Evolutionary conservation across 768 basidiomycete species (phyloP).

Genomic region (Amanita rubescens): DNA sequence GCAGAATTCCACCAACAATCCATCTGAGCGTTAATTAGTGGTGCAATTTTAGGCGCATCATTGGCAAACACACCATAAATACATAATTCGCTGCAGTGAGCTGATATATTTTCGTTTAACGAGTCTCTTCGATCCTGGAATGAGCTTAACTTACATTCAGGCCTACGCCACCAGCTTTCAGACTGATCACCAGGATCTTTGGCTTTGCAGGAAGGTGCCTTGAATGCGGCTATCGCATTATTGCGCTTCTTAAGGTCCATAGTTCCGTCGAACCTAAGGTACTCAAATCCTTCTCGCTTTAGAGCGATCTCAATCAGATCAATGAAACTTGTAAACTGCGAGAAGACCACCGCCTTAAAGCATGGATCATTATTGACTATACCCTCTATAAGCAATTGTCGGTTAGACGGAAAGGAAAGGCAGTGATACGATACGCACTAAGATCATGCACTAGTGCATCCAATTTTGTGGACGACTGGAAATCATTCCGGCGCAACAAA

Average conservation of each 20-base stretch:
- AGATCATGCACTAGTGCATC: constrained; percentile 74
- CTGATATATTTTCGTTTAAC: constrained; percentile 24
- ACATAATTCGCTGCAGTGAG: constrained; percentile 79
- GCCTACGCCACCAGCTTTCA: constrained; percentile 92
- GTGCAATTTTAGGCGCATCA: background rate
- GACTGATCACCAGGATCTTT: constrained; percentile 68
- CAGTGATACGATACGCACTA: constrained; percentile 29
- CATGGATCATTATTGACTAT: constrained; percentile 64
- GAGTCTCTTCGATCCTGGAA: background rate
- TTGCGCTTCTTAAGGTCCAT: constrained; percentile 83
- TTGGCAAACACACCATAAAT: constrained; percentile 55
- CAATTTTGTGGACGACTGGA: constrained; percentile 86
- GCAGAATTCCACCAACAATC: constrained; percentile 93
- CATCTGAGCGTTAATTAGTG: constrained; percentile 45
- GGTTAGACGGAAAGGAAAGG: background rate
- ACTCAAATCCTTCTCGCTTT: constrained; percentile 59
- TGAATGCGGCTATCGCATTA: constrained; percentile 73
- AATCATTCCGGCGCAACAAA: constrained; percentile 74
- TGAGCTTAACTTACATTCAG: constrained; percentile 51
- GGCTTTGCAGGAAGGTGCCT: constrained; percentile 57
- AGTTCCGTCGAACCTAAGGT: constrained; percentile 84
- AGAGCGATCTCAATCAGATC: constrained; percentile 71
- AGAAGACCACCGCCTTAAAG: constrained; percentile 84
- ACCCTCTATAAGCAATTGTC: constrained; percentile 32
- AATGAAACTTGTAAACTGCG: constrained; percentile 84